Evolutionary conservation across 192 early-diverging fungal species (phyloP).

Genomic region (Pecoramyces ruminantium): DNA sequence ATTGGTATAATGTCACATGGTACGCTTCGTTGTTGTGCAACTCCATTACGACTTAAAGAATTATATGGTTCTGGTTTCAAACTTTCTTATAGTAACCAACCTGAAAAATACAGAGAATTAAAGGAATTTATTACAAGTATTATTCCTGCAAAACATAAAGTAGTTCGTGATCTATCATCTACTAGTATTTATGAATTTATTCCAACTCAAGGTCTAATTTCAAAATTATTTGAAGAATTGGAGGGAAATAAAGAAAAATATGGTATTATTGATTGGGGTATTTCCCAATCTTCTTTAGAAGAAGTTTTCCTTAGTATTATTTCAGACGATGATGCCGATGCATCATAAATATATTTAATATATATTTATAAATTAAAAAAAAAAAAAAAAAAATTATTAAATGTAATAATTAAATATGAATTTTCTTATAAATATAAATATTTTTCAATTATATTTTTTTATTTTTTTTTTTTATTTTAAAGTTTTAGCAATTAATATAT

Average conservation of each 20-base stretch:
- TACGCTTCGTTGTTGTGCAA: conserved; percentile 42
- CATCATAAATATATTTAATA: no score
- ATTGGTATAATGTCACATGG: conserved; percentile 68
- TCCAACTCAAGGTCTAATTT: conserved; percentile 21
- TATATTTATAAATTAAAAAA: no score
- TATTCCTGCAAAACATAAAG: conserved; percentile 9
- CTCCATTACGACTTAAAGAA: conserved; percentile 38
- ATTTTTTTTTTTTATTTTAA: no score
- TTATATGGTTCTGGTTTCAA: conserved; percentile 55
- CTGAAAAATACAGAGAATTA: conserved; percentile 12
- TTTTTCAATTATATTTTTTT: no score
- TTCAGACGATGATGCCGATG: no score
- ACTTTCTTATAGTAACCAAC: conserved; percentile 25
- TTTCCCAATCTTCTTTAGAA: conserved; percentile 23
- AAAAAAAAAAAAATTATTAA: no score
- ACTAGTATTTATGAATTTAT: conserved; percentile 48
- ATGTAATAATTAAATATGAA: no score
- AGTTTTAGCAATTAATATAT: no score
- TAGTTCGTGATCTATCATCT: conserved; percentile 30
- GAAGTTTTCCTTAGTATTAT: not conserved
- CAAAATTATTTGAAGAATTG: conserved; percentile 37
- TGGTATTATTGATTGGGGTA: conserved; percentile 55
- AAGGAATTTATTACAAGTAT: conserved; percentile 23
- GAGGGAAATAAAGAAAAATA: conserved; percentile 28
- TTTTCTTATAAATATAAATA: no score